Base-by-base conservation (phyloP, 345 rosid genomes). In the Crucihimalaya himalaica region DNA sequence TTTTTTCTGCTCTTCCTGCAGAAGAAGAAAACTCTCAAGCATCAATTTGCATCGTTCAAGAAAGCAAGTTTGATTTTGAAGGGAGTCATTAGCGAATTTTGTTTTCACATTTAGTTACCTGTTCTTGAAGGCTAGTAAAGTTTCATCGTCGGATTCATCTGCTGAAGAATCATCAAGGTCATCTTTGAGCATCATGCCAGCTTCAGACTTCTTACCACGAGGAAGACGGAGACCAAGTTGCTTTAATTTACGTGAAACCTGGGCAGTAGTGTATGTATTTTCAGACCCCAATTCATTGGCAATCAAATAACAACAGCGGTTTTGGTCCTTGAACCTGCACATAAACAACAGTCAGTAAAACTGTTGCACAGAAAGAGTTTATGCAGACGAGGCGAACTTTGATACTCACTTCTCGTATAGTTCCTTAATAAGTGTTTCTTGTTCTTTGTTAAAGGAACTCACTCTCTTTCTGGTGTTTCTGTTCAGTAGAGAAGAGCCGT, bases 401-500 rank as follows among this genome's bases (percentile, higher is more conserved):
- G 78, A 42, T 50, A 81, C 98, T 88, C 78, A 94, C 99, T 88
- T 82, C 81, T 89, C 92, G 56, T 84, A 90, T 64, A 95, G 81
- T 65, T 74, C 77, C 82, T 78, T 90, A 43, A 95, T 83, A 55
- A 63, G 83, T 67, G 85, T 86, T 73, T 92, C 99, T 71, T 92
- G 89, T 71, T 89, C 97, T 81, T 85, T 79, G 84, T 82, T 85
- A 63, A 87, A 78, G 34, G 96, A 87, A 72, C 59, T 69, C 77
- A 78, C 86, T 81, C 93, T 86, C 80, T 85, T 90, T 83, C 86
- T 92, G 51, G 79, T 77, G 78, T 68, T 75, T 84, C 99, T 92
- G 89, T 75, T 55, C 66, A 72, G 71, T 8, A 73, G 53, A 55
- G 37, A 39, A 34, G 60, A 23, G 72, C 35, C 39, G 12, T 11